A percentile compares a stretch with the other conserved stretches of the same genome.
Conservation (phyloP, 208 protist species). For the Leishmania aethiopica region DNA sequence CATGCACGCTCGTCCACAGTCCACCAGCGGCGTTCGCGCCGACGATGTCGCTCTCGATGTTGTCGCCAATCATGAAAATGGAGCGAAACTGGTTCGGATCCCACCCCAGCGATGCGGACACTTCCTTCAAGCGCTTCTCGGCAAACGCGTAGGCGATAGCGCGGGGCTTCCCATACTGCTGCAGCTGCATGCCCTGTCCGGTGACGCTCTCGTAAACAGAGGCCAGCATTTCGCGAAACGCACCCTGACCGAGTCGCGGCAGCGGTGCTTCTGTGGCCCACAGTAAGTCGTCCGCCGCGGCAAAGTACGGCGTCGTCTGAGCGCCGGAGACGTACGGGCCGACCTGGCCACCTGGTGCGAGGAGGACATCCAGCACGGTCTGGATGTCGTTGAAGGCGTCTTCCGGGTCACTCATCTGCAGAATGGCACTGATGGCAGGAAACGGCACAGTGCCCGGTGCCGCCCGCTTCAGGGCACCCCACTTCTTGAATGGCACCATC, state of each 20-base stretch:
- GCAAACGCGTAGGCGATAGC: constrained; percentile 83
- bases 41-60: constrained; percentile 83
- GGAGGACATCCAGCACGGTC: constrained; percentile 75
- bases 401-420: constrained; percentile 75
- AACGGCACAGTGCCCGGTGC: constrained; percentile 38
- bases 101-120: constrained; percentile 61
- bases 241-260: constrained; percentile 77
- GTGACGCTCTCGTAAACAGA: constrained; percentile 83
- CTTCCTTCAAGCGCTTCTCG: constrained; percentile 48
- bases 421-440: constrained; percentile 59
- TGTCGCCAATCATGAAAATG: constrained; percentile 91
- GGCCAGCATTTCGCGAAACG: constrained; percentile 84
- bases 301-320: constrained; percentile 76
- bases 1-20: constrained; percentile 78
- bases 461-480: constrained; percentile 34
- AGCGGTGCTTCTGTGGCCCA: constrained; percentile 74
- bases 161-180: constrained; percentile 86
- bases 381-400: constrained; percentile 87
- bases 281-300: constrained; percentile 76
- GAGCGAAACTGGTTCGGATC: constrained; percentile 47
- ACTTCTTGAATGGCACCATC: constrained; percentile 74
- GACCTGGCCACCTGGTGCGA: constrained; percentile 55
- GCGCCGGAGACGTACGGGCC: constrained; percentile 55
- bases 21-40: constrained; percentile 83
- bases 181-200: constrained; percentile 63